Evolutionary conservation across 129 eudicot genomes (phyloP).

Genomic region (Helianthus tuberosus): DNA sequence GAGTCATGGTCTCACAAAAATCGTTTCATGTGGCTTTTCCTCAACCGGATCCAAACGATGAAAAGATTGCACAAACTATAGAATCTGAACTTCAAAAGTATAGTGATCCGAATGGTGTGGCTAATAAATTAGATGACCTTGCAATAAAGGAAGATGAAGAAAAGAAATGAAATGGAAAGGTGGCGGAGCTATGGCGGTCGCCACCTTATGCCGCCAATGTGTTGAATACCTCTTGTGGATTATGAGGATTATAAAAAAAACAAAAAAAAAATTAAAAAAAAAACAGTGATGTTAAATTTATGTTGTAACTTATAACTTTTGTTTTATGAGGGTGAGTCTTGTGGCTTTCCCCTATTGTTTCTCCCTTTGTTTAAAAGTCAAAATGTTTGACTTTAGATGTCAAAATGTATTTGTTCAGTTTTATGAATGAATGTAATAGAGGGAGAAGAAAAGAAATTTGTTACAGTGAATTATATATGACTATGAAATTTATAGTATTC

Average conservation of each 20-base stretch:
- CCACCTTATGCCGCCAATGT: slow-evolving; percentile 4
- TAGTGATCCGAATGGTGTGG: slow-evolving; percentile 51
- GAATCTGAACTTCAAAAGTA: slow-evolving; percentile 71
- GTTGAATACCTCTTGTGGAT: slow-evolving; percentile 3
- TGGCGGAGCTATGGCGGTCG: not conserved
- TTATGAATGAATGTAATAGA: slow-evolving; percentile 23
- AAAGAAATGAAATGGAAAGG: slow-evolving; percentile 17
- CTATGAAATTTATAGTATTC: not conserved
- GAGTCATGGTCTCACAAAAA: slow-evolving; percentile 49
- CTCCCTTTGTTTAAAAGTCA: slow-evolving; percentile 15
- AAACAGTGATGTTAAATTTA: slow-evolving; percentile 1
- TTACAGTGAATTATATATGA: not conserved
- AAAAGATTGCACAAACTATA: slow-evolving; percentile 74
- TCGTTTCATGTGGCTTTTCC: slow-evolving; percentile 88
- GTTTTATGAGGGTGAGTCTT: slow-evolving; percentile 15
- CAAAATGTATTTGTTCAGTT: slow-evolving; percentile 17
- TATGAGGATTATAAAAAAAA: slow-evolving; percentile 7
- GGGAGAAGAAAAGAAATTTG: slow-evolving; percentile 12
- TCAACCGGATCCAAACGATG: slow-evolving; percentile 67
- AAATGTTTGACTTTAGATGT: slow-evolving; percentile 11
- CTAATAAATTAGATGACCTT: slow-evolving; percentile 43
- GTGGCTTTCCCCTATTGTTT: slow-evolving; percentile 25
- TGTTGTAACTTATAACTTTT: slow-evolving; percentile 23
- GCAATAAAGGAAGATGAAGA: slow-evolving; percentile 31
- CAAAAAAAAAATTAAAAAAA: not conserved